A percentile compares a stretch with the other conserved stretches of the same genome.
Evolutionary conservation across 192 early-diverging fungal genomes (phyloP).

Genomic region (Coemansia sp.): DNA sequence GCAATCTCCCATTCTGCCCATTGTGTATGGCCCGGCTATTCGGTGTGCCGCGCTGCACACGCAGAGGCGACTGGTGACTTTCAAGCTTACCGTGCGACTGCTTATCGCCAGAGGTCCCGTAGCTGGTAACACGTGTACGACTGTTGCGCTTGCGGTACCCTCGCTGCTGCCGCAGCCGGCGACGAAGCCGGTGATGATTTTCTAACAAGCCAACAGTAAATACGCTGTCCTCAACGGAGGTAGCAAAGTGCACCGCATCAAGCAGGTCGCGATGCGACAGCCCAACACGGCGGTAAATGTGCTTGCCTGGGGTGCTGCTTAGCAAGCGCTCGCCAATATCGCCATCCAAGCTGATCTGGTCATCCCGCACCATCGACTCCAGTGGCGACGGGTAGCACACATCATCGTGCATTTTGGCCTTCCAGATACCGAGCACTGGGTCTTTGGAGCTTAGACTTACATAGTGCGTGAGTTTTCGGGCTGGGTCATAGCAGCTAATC

Average conservation of each 20-base stretch:
- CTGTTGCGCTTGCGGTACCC: slow-evolving; percentile 9
- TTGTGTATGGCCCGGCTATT: slow-evolving; percentile 13
- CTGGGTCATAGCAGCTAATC: slow-evolving; percentile 44
- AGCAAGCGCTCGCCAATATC: slow-evolving; percentile 13
- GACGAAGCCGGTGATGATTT: slow-evolving; percentile 16
- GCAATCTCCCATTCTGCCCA: slow-evolving; percentile 31
- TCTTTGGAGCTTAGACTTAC: slow-evolving; percentile 34
- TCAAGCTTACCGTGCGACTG: neutral
- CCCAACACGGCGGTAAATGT: slow-evolving; percentile 39
- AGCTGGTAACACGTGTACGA: slow-evolving; percentile 6
- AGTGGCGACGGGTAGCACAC: slow-evolving; percentile 36
- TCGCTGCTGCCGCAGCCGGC: neutral
- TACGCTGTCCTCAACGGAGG: slow-evolving; percentile 41
- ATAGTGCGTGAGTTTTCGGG: slow-evolving; percentile 43
- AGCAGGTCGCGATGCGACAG: slow-evolving; percentile 41
- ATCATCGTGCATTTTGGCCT: slow-evolving; percentile 53
- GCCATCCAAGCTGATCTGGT: slow-evolving; percentile 1
- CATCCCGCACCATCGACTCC: slow-evolving; percentile 17
- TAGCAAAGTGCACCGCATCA: slow-evolving; percentile 36
- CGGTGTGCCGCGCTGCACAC: slow-evolving; percentile 12
- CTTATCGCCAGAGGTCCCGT: slow-evolving; percentile 12
- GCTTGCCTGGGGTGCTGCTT: slow-evolving; percentile 29
- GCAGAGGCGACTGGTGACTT: slow-evolving; percentile 8
- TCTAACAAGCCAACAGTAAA: slow-evolving; percentile 30
- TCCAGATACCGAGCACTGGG: slow-evolving; percentile 52